Percentiles rank a stretch among this genome's conserved stretches.
Conservation (phyloP, 176 grass and related monocot genomes). For the Hyparrhenia diplandra region DNA sequence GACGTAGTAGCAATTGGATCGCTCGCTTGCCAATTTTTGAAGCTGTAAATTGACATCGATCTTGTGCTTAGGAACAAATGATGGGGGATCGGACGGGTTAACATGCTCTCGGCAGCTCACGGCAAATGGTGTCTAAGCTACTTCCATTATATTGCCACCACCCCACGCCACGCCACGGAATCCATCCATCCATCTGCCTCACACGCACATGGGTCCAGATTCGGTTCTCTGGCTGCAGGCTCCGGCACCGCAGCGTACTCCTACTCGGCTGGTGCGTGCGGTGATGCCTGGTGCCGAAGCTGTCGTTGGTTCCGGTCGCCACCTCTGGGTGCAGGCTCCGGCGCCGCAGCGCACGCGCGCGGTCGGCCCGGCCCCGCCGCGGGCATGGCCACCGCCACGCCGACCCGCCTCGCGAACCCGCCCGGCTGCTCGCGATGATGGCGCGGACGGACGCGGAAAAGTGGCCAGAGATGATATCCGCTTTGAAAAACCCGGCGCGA, state of each 20-base stretch:
- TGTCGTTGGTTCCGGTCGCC: background rate
- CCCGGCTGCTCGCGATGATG: constrained; percentile 19
- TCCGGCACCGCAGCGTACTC: too few relatives aligned
- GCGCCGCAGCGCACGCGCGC: background rate
- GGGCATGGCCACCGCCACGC: background rate
- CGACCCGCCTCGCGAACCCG: too few relatives aligned
- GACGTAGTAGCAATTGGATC: background rate
- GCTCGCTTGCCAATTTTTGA: background rate
- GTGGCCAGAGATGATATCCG: background rate
- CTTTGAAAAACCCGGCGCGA: constrained; percentile 23
- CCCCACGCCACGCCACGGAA: background rate
- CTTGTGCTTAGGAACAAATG: background rate
- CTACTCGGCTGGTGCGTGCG: too few relatives aligned
- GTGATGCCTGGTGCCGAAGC: background rate
- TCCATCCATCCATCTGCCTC: background rate
- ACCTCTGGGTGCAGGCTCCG: background rate
- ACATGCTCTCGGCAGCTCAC: background rate
- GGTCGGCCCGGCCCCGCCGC: background rate
- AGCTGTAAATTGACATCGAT: background rate
- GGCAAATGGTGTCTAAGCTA: background rate
- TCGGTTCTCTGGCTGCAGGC: too few relatives aligned
- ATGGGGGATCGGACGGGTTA: background rate
- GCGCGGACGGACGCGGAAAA: background rate
- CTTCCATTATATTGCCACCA: too few relatives aligned
- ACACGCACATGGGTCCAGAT: constrained; percentile 12